Evolutionary conservation across 306 rosid genomes (phyloP), one percentile per base, ranked within the genome.

Genomic region (Gastrolobium bilobum): DNA sequence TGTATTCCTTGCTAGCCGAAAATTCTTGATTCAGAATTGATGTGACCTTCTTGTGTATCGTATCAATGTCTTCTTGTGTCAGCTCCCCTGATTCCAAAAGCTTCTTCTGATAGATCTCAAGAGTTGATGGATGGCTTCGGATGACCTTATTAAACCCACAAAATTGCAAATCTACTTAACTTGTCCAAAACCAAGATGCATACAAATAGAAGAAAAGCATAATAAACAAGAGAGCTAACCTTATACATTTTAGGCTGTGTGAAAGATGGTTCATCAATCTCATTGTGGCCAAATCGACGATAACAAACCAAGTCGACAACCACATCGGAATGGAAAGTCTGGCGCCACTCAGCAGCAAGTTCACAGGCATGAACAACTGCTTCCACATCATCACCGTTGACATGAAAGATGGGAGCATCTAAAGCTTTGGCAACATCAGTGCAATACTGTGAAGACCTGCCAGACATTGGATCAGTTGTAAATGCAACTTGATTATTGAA

Each of bases 311-410:
- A 79, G 84, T 95, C 99, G 59, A 95, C 99, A 43, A 95, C 97
- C 69, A 92, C 99, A 76, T 95, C 99, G 6, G 98, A 91, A 88
- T 95, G 99, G 89, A 95, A 95, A 60, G 89, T 90, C 81, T 95
- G 99, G 73, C 98, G 94, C 99, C 99, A 95, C 91, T 93, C 99
- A 15, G 98, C 98, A 15, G 99, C 99, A 82, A 95, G 96, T 88
- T 95, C 97, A 82, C 89, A 93, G 42, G 89, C 98, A 81, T 92
- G 98, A 81, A 91, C 99, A 79, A 93, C 99, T 50, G 99, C 99
- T 68, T 95, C 99, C 85, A 95, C 87, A 68, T 95, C 98, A 83
- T 95, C 98, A 61, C 89, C 98, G 61, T 95, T 93, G 34, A 95
- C 99, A 74, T 93, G 98, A 69, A 95, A 89, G 75, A 95, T 95